Conservation (phyloP, 2,329 filamentous ascomycete species). For the Sclerotiophoma versabilis region DNA sequence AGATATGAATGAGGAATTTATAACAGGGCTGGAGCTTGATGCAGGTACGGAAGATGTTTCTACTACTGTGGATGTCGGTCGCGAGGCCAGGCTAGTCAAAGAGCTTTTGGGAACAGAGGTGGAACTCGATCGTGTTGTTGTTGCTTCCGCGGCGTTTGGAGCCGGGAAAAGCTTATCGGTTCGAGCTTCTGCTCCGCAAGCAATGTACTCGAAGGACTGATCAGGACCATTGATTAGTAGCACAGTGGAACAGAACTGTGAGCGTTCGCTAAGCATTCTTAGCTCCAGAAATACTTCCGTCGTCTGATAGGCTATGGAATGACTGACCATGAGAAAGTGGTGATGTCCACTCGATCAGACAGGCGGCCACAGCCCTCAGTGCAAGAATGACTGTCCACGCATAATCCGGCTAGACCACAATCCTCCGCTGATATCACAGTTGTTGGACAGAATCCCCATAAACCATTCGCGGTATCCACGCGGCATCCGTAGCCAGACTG, state of each 20-base stretch:
- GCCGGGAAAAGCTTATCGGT: constrained; percentile 12
- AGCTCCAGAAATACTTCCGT: neutral
- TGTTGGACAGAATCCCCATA: constrained; percentile 28
- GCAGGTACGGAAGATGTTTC: constrained; percentile 6
- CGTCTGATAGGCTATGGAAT: neutral
- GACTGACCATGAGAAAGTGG: constrained; percentile 23
- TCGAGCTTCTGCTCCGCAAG: constrained; percentile 16
- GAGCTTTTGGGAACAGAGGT: constrained; percentile 6
- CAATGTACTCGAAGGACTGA: constrained; percentile 25
- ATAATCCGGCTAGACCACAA: constrained; percentile 23
- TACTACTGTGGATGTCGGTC: constrained; percentile 3
- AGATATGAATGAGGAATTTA: neutral
- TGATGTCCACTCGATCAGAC: constrained; percentile 11
- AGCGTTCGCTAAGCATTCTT: constrained; percentile 3
- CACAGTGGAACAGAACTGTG: constrained; percentile 20
- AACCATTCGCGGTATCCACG: constrained; percentile 22
- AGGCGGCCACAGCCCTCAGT: constrained; percentile 23
- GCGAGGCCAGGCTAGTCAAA: constrained; percentile 1
- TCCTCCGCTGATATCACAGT: constrained; percentile 18
- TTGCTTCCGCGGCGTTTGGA: constrained; percentile 10
- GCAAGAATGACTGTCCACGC: constrained; percentile 23
- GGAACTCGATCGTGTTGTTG: constrained; percentile 13
- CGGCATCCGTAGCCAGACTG: constrained; percentile 19
- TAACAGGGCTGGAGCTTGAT: constrained; percentile 2
- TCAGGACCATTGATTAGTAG: constrained; percentile 21